phyloP scores from a whole-genome alignment of 2,329 filamentous ascomycete species.

The Scortechinia acanthostroma region DNA sequence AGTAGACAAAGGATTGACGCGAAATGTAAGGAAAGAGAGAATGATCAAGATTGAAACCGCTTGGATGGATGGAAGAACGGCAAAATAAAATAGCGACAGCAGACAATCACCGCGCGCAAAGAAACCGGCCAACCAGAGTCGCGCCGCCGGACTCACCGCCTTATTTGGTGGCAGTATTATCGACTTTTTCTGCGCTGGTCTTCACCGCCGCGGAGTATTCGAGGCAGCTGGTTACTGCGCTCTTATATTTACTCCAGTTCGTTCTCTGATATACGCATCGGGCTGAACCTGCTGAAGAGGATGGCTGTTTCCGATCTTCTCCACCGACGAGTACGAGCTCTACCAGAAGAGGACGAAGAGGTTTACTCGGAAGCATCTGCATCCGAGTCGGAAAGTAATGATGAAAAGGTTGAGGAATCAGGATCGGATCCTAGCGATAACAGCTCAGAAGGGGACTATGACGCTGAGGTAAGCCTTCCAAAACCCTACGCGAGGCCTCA shows the following conservation, averaged over 20 bases:
- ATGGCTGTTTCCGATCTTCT: slow-evolving; percentile 11
- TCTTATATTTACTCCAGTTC: neutral
- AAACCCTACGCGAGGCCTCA: no score
- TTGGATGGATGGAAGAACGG: no score
- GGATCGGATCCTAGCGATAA: no score
- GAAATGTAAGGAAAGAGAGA: no score
- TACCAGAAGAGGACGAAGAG: slow-evolving; percentile 6
- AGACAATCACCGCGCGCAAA: no score
- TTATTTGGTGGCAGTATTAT: neutral
- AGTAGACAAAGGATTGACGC: no score
- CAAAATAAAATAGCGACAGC: no score
- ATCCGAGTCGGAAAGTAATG: slow-evolving; percentile 3
- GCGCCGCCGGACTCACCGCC: slow-evolving; percentile 16
- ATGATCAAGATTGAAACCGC: no score
- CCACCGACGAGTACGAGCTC: neutral
- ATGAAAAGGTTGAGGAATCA: no score
- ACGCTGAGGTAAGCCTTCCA: neutral
- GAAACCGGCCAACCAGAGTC: slow-evolving; percentile 22
- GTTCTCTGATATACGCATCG: neutral
- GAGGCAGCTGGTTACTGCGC: slow-evolving; percentile 5
- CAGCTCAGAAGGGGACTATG: no score
- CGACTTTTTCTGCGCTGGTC: neutral
- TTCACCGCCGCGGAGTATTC: slow-evolving; percentile 6
- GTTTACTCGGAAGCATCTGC: slow-evolving; percentile 9
- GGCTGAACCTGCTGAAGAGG: slow-evolving; percentile 3